Conservation (phyloP, 495 filamentous ascomycete genomes). For the Xeromyces bisporus region DNA sequence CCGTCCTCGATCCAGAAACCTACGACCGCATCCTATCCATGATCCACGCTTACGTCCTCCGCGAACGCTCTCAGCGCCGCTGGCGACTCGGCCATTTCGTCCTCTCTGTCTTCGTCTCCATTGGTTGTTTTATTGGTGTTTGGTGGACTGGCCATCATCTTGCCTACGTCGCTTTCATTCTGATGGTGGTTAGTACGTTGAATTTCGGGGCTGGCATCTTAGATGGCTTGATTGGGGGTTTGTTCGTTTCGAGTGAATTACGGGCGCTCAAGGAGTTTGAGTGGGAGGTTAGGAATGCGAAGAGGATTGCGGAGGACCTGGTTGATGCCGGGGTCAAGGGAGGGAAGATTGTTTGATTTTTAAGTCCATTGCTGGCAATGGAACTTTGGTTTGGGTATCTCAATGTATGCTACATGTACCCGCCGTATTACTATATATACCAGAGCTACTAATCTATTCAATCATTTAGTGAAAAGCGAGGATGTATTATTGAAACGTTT, state of each 20-base stretch:
- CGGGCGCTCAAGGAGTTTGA: slow-evolving; percentile 82
- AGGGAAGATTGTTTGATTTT: slow-evolving; percentile 2
- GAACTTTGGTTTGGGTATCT: neutral
- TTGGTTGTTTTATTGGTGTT: slow-evolving; percentile 58
- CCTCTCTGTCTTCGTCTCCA: slow-evolving; percentile 42
- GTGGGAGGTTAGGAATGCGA: slow-evolving; percentile 74
- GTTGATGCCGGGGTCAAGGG: slow-evolving; percentile 1
- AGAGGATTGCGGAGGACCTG: slow-evolving; percentile 11
- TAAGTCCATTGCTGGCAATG: neutral
- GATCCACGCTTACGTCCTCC: slow-evolving; percentile 43
- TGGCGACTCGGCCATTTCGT: slow-evolving; percentile 59
- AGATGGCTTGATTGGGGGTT: slow-evolving; percentile 68
- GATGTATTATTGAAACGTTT: too few relatives aligned
- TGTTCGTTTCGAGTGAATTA: slow-evolving; percentile 74
- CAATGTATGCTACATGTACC: too few relatives aligned
- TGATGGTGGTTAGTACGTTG: slow-evolving; percentile 62
- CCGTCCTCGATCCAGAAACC: slow-evolving; percentile 29
- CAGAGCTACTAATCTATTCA: too few relatives aligned
- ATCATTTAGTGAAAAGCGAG: too few relatives aligned
- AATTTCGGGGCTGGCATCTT: slow-evolving; percentile 58
- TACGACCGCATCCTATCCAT: slow-evolving; percentile 62
- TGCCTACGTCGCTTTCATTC: slow-evolving; percentile 64
- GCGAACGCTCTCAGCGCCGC: slow-evolving; percentile 51
- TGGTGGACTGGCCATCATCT: slow-evolving; percentile 58
- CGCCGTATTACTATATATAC: too few relatives aligned